These are phyloP conservation scores for Skeletonema potamos DNA, from an alignment of 108 stramenopile species.

Conservation along the genomic window DNA sequence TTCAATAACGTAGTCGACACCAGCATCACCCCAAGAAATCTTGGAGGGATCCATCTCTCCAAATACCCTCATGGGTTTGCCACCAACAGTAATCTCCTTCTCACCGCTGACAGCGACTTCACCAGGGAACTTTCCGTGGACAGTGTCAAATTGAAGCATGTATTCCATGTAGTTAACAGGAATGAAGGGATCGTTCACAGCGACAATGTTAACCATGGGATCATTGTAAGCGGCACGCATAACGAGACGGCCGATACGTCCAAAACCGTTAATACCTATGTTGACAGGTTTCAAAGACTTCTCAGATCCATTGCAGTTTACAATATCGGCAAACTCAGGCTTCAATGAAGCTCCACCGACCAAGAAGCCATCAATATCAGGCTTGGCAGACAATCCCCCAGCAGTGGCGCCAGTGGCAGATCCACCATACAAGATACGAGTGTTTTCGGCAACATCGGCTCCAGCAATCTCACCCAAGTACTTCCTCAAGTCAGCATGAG, in stretches of 20 bases:
- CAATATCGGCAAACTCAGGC: conserved; percentile 94
- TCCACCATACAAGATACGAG: conserved; percentile 95
- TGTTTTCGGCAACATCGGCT: conserved; percentile 81
- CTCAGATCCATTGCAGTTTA: conserved; percentile 76
- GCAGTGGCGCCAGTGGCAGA: conserved; percentile 90
- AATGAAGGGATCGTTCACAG: conserved; percentile 97
- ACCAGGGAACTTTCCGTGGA: conserved; percentile 87
- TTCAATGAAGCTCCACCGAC: conserved; percentile 99
- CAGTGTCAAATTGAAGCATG: conserved; percentile 94
- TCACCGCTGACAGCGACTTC: conserved; percentile 66
- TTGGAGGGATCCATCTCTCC: conserved; percentile 94
- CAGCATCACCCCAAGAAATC: conserved; percentile 91
- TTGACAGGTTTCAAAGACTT: conserved; percentile 80
- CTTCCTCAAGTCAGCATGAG: conserved; percentile 83
- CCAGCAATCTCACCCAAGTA: conserved; percentile 87
- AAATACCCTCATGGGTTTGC: conserved; percentile 86
- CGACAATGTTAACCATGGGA: conserved; percentile 91
- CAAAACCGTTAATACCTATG: conserved; percentile 93
- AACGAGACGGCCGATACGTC: conserved; percentile 92
- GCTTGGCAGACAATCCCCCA: conserved; percentile 90
- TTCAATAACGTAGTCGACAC: conserved; percentile 96
- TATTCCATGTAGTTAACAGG: conserved; percentile 82
- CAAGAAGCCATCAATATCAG: conserved; percentile 99
- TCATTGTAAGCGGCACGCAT: conserved; percentile 91
- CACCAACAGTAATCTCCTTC: conserved; percentile 67